phyloP scores from a whole-genome alignment of 2,329 filamentous ascomycete species.

The Myriosclerotinia curreyana region DNA sequence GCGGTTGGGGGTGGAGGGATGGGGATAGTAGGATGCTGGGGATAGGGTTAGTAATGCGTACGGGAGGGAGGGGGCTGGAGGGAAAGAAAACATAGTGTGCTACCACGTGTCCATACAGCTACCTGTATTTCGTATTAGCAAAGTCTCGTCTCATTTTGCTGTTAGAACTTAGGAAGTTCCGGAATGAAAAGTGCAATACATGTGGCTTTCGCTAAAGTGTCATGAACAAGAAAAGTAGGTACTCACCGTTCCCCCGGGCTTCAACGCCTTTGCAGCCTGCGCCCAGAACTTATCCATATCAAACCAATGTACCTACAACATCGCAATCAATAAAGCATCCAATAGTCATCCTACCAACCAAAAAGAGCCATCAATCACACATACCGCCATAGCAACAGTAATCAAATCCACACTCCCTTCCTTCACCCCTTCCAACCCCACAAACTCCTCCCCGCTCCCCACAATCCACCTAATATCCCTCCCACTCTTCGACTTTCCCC shows the following conservation, averaged over 20 bases:
- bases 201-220: too few relatives aligned
- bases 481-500: conserved; percentile 30
- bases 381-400: conserved; percentile 33
- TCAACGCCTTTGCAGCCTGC: conserved; percentile 44
- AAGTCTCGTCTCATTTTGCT: neutral
- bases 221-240: neutral
- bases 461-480: conserved; percentile 31
- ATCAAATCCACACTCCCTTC: conserved; percentile 35
- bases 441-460: conserved; percentile 33
- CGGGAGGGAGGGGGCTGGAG: neutral
- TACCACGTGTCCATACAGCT: conserved; percentile 7
- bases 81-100: neutral
- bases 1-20: conserved; percentile 42
- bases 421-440: conserved; percentile 25
- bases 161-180: too few relatives aligned
- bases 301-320: conserved; percentile 49
- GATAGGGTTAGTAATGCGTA: neutral
- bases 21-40: conserved; percentile 22
- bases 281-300: conserved; percentile 47
- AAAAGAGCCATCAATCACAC: neutral
- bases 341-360: conserved; percentile 27
- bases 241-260: conserved; percentile 47
- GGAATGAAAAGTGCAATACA: neutral
- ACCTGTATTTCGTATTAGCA: neutral
- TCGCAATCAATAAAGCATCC: conserved; percentile 39